phyloP scores from a whole-genome alignment of 352 stramenopile genomes.

The Pythium diclinum region DNA sequence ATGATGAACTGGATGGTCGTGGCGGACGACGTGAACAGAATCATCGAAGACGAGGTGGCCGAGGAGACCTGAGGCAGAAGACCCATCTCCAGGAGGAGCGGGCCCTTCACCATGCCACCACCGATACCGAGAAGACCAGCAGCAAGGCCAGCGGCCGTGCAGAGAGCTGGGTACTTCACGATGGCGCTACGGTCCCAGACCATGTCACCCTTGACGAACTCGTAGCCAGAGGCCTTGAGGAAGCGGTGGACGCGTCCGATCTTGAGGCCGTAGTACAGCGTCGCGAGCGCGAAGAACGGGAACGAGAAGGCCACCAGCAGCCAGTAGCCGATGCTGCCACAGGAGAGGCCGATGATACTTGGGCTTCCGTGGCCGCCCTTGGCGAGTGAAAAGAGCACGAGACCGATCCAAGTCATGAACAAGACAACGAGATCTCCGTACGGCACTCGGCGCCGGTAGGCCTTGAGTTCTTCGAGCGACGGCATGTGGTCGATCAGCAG shows the following conservation, averaged over 20 bases:
- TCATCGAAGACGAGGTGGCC: constrained; percentile 91
- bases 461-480: constrained; percentile 50
- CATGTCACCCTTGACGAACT: constrained; percentile 96
- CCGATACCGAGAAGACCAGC: constrained; percentile 85
- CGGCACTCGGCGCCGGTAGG: constrained; percentile 48
- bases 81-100: constrained; percentile 88
- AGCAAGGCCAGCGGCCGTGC: constrained; percentile 65
- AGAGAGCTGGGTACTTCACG: constrained; percentile 77
- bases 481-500: constrained; percentile 26
- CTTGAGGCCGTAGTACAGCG: constrained; percentile 74
- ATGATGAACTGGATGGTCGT: constrained; percentile 95
- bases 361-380: constrained; percentile 75
- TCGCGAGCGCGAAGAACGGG: constrained; percentile 67
- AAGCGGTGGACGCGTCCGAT: constrained; percentile 59
- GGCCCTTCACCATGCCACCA: constrained; percentile 90
- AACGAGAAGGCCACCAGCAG: constrained; percentile 55
- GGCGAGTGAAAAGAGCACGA: constrained; percentile 75
- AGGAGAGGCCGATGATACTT: constrained; percentile 68
- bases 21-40: constrained; percentile 93
- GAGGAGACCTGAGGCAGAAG: constrained; percentile 84
- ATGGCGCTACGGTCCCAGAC: constrained; percentile 90
- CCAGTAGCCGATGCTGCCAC: constrained; percentile 69
- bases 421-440: constrained; percentile 62
- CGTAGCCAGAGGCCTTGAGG: constrained; percentile 73
- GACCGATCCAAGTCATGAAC: constrained; percentile 72